Percentiles rank a stretch among this genome's conserved stretches.
These are phyloP conservation scores for Xanthoconium purpureum DNA, from an alignment of 768 basidiomycete genomes.

Conservation along the genomic window DNA sequence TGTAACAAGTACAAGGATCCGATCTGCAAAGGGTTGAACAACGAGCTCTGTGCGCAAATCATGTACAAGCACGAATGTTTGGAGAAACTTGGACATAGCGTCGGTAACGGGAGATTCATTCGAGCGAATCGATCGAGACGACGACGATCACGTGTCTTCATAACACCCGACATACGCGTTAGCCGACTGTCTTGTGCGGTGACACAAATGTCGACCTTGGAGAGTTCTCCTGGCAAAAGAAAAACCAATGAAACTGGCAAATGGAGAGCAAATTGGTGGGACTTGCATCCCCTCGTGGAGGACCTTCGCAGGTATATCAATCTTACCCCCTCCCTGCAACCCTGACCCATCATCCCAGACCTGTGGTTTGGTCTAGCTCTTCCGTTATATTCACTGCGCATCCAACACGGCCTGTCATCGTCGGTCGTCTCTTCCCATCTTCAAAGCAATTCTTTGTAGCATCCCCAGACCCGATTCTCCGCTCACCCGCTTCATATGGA, in stretches of 20 bases:
- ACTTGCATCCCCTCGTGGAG: constrained; percentile 61
- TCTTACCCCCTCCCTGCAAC: background rate
- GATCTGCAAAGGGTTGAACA: constrained; percentile 76
- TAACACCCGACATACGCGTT: background rate
- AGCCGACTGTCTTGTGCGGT: background rate
- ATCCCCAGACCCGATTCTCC: constrained; percentile 49
- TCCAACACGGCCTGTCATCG: constrained; percentile 54
- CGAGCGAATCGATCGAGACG: no score
- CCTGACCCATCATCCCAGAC: constrained; percentile 39
- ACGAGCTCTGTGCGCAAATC: constrained; percentile 70
- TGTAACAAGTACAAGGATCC: constrained; percentile 81
- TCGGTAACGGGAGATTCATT: background rate
- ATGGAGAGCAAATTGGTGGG: constrained; percentile 75
- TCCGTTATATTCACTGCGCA: constrained; percentile 71
- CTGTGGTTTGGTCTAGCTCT: constrained; percentile 66
- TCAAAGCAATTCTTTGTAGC: constrained; percentile 60
- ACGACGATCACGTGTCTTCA: constrained; percentile 1
- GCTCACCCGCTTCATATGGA: constrained; percentile 47
- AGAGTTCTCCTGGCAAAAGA: constrained; percentile 46
- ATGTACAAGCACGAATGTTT: constrained; percentile 49
- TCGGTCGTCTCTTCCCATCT: constrained; percentile 67
- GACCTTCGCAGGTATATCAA: constrained; percentile 47
- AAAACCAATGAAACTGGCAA: constrained; percentile 49
- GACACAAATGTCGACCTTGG: constrained; percentile 22
- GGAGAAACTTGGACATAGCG: constrained; percentile 31